Percentiles rank a stretch among this genome's conserved stretches.
phyloP scores from a whole-genome alignment of 345 rosid species.

The Carallia pectinifolia region DNA sequence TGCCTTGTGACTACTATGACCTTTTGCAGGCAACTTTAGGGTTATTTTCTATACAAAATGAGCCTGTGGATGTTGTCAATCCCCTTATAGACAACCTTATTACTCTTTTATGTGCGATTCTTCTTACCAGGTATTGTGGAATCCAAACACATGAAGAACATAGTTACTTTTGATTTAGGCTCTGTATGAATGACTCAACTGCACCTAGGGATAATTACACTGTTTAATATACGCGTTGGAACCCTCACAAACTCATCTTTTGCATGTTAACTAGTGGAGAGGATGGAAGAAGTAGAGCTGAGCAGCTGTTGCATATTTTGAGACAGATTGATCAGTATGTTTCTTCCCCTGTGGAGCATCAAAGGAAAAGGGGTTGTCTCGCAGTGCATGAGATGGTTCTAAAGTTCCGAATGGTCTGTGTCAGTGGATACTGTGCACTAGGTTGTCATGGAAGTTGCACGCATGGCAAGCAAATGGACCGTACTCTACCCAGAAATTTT shows the following conservation, averaged over 20 bases:
- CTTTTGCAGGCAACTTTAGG: conserved; percentile 87
- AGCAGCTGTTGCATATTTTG: conserved; percentile 89
- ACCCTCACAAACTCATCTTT: conserved; percentile 18
- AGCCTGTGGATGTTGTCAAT: conserved; percentile 77
- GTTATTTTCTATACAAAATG: conserved; percentile 88
- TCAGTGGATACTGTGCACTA: conserved; percentile 79
- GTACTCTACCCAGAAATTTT: conserved; percentile 57
- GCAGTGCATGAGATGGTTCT: conserved; percentile 85
- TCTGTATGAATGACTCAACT: not conserved
- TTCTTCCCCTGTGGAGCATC: conserved; percentile 76
- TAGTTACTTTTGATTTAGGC: not conserved
- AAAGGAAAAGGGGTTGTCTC: conserved; percentile 89
- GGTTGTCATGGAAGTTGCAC: conserved; percentile 90
- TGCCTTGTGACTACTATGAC: conserved; percentile 10
- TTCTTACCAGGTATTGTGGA: conserved; percentile 76
- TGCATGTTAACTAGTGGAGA: conserved; percentile 71
- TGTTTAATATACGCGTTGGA: conserved; percentile 1
- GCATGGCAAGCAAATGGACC: conserved; percentile 78
- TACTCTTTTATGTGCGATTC: conserved; percentile 92
- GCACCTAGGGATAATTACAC: not conserved
- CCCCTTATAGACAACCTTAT: conserved; percentile 90
- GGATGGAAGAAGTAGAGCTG: conserved; percentile 98
- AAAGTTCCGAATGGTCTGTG: conserved; percentile 85
- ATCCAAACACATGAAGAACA: conserved; percentile 1
- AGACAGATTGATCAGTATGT: conserved; percentile 84